Evolutionary conservation across 1,139 yeast species (phyloP), one percentile per base, ranked within the genome.

Genomic region (Taphrina sp.): DNA sequence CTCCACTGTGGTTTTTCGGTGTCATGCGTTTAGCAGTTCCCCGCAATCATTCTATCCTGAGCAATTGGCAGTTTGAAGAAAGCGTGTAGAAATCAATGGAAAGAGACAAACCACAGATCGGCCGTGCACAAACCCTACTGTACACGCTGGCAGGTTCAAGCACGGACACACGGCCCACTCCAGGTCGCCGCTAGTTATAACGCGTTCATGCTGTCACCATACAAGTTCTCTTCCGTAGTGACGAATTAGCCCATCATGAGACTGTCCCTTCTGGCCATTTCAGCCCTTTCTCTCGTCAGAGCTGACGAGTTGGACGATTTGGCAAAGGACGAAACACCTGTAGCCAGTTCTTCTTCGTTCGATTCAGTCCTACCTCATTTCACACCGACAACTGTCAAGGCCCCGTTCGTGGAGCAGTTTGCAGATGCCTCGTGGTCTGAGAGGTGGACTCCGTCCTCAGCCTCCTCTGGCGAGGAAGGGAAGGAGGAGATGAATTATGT

Each of bases 381-480:
- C 33, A 42, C 49, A 20, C 58, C 58, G 5, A 56, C 56, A 3
- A 23, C 51, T n/a, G 16, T 56, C 3, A 39, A 56, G 35, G 56
- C 56, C 12, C 56, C 60, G 10, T 76, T 82, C 64, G 78, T 83
- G 61, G 95, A 87, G 68, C 94, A 85, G 65, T 87, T 88, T 65
- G 73, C 72, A 56, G 69, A 72, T 8, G 73, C 78, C 1, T 16
- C 12, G n/a, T 57, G 67, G 59, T 57, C 60, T 35, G 56, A 61
- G 33, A 71, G 76, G 37, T 88, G 95, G 96, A 73, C 71, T 58
- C 73, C 78, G 10, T 84, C 94, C 5, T 83, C 86, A 24, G 73
- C 73, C 65, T 81, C 78, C 65, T 62, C 62, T 38, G 42, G 46
- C 19, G 57, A 51, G 5, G 47, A 56, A 33, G 76, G 74, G 59